phyloP scores from a whole-genome alignment of 306 rosid genomes.

The Castanea mollissima region DNA sequence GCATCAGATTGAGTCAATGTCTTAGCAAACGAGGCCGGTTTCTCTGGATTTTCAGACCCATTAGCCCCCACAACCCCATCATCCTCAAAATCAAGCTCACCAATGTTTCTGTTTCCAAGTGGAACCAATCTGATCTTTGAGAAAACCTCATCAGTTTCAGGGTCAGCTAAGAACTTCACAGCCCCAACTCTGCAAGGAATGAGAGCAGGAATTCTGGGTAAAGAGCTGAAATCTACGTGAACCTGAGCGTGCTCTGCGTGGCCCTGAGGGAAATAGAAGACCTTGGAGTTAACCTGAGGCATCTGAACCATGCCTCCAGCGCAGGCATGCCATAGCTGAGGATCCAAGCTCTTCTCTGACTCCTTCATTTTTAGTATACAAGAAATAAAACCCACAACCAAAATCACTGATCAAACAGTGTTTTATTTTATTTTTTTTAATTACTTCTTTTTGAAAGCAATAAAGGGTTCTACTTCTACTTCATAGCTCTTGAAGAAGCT shows the following conservation, averaged over 20 bases:
- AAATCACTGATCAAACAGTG: constrained; percentile 29
- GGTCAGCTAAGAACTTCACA: constrained; percentile 79
- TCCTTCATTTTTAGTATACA: constrained; percentile 50
- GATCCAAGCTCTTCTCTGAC: constrained; percentile 65
- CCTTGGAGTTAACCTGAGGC: constrained; percentile 80
- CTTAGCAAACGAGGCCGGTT: constrained; percentile 86
- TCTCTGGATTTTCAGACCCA: constrained; percentile 53
- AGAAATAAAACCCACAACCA: background rate
- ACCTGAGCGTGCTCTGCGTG: constrained; percentile 92
- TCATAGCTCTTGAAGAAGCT: background rate
- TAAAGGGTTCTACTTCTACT: constrained; percentile 4
- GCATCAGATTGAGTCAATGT: constrained; percentile 96
- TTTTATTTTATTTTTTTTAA: background rate
- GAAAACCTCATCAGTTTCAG: constrained; percentile 83
- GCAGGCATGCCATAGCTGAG: constrained; percentile 98
- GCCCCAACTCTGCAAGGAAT: constrained; percentile 67
- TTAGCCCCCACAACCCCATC: constrained; percentile 21
- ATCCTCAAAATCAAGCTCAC: constrained; percentile 43
- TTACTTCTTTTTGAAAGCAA: background rate
- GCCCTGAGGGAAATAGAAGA: constrained; percentile 94
- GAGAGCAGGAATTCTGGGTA: constrained; percentile 56
- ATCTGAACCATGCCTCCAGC: constrained; percentile 97
- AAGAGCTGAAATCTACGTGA: constrained; percentile 49
- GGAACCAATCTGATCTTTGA: constrained; percentile 57
- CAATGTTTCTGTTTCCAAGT: constrained; percentile 24